Evolutionary conservation across 306 rosid genomes (phyloP), one percentile per base, ranked within the genome.

Genomic region (Quercus ilex): DNA sequence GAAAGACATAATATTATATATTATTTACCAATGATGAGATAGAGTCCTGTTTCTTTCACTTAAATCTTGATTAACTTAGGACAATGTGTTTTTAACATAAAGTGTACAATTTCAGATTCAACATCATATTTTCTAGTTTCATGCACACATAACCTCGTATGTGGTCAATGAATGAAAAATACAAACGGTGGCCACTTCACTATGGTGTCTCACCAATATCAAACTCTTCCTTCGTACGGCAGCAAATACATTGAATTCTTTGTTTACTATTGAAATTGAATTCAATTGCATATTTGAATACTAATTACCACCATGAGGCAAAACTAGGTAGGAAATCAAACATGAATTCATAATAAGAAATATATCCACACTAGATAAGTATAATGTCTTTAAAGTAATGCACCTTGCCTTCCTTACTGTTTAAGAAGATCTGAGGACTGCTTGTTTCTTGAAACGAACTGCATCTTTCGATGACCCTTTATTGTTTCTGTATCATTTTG

Each of bases 401-500:
- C 31, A 46, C 35, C 19, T 69, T 51, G 12, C 49, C 14, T 15
- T 55, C 57, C 58, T 57, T 33, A 55, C 41, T 26, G n/a, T 46
- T 69, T 5, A 68, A 31, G 15, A 33, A 35, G 20, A 38, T 79
- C 55, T 53, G 76, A 79, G 75, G 80, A 62, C 46, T 63, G 41
- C 31, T 23, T 56, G 46, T 14, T 62, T 67, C 56, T 35, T 30
- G 25, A 67, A 64, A 7, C 46, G 74, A 35, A 38, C 55, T 10
- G 80, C 41, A 72, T 20, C 33, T 26, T 20, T 56, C 46, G 55
- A 49, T 14, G 26, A 46, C 30, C 78, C 70, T 77, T 33, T 79
- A 43, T 55, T 20, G 9, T 20, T 75, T 82, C 18, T 71, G 72
- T 71, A 72, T 86, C 86, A 91, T 80, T 76, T 81, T 35, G 85